Evolutionary conservation across 805 yeast genomes (phyloP).

Genomic region (Cyberlindnera petersonii): DNA sequence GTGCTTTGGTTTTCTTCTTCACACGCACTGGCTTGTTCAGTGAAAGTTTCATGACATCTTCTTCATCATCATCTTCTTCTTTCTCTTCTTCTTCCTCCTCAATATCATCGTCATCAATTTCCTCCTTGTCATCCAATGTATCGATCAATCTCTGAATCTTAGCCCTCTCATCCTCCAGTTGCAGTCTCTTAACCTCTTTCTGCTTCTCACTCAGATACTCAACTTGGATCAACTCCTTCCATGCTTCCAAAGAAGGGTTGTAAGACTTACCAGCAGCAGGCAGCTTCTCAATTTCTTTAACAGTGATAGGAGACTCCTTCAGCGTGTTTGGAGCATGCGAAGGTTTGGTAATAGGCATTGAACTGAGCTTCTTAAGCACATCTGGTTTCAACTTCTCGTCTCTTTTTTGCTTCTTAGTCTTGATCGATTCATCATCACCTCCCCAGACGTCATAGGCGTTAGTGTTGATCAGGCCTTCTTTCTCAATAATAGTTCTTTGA

Average conservation of each 20-base stretch:
- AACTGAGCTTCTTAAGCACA: constrained; percentile 35
- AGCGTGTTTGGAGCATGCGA: constrained; percentile 53
- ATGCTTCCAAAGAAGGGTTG: constrained; percentile 80
- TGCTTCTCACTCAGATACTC: constrained; percentile 66
- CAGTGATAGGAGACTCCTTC: constrained; percentile 46
- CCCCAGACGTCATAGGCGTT: constrained; percentile 72
- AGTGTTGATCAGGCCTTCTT: constrained; percentile 58
- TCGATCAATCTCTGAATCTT: constrained; percentile 64
- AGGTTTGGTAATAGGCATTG: constrained; percentile 49
- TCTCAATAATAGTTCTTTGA: constrained; percentile 48
- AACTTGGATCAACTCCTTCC: constrained; percentile 67
- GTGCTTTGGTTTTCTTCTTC: constrained; percentile 72
- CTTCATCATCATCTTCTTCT: constrained; percentile 37
- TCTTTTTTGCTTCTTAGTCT: constrained; percentile 20
- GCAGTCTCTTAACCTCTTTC: constrained; percentile 59
- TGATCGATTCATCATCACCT: constrained; percentile 20
- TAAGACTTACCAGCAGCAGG: constrained; percentile 91
- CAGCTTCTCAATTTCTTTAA: constrained; percentile 45
- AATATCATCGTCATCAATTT: constrained; percentile 38
- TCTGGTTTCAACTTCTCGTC: constrained; percentile 33
- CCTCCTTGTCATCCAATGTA: constrained; percentile 56
- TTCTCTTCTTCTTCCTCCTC: constrained; percentile 33
- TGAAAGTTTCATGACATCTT: constrained; percentile 52
- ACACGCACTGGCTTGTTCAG: constrained; percentile 63
- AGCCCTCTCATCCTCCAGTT: constrained; percentile 57